Percentiles rank a stretch among this genome's conserved stretches.
Evolutionary conservation across 2,329 filamentous ascomycete species (phyloP).

Genomic region (Colletotrichum acutatum): DNA sequence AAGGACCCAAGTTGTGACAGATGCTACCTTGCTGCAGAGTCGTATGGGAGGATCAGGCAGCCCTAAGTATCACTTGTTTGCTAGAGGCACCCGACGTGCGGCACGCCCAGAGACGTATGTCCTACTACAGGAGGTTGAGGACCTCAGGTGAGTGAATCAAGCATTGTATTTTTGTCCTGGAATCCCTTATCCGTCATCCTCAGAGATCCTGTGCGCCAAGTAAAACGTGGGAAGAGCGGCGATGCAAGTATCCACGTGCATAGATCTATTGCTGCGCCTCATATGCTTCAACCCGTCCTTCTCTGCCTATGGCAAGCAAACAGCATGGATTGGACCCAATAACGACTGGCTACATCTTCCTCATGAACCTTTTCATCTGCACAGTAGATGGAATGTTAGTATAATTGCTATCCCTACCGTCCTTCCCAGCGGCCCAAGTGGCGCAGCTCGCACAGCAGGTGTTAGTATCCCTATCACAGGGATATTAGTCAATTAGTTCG

Average conservation of each 20-base stretch:
- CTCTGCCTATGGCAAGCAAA: neutral
- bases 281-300: constrained; percentile 1
- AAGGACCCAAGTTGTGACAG: neutral
- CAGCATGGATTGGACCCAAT: neutral
- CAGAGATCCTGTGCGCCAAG: neutral
- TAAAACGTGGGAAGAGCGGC: neutral
- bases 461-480: too few species aligned
- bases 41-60: neutral
- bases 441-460: neutral
- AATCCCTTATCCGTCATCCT: neutral
- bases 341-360: neutral
- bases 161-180: neutral
- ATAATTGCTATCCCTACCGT: neutral
- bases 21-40: neutral
- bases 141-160: neutral
- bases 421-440: neutral
- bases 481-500: too few species aligned
- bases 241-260: constrained; percentile 7
- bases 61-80: neutral
- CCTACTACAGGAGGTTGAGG: neutral
- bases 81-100: neutral
- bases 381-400: neutral
- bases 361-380: neutral
- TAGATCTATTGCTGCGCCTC: neutral
- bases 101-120: too few species aligned